phyloP scores from a whole-genome alignment of 495 filamentous ascomycete species.

The Usnea hakonensis region DNA sequence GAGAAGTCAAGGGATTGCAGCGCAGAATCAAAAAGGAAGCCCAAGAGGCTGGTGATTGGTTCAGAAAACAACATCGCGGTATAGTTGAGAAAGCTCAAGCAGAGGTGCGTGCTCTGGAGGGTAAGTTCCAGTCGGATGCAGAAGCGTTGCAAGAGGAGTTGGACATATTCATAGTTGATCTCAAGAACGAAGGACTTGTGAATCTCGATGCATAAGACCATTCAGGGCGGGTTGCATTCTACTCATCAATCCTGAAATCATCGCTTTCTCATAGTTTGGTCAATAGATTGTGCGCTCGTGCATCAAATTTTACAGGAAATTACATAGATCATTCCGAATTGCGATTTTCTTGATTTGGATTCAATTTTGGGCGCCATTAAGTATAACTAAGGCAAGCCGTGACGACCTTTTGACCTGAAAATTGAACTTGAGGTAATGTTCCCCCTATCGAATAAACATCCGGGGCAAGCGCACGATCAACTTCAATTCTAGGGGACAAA shows the following conservation, averaged over 20 bases:
- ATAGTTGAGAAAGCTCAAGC: not conserved
- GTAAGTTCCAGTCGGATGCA: not conserved
- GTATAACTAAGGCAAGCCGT: not conserved
- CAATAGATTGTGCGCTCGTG: not conserved
- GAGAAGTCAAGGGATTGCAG: not conserved
- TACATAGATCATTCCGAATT: not conserved
- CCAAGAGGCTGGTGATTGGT: not conserved
- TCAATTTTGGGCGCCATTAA: not conserved
- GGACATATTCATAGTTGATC: not conserved
- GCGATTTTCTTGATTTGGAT: not conserved
- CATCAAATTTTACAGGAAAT: not conserved
- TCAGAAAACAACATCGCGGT: not conserved
- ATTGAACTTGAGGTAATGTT: not conserved
- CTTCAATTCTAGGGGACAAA: not conserved
- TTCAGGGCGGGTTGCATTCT: not conserved
- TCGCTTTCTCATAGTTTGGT: not conserved
- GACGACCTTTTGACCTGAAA: not conserved
- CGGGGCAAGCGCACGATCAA: not conserved
- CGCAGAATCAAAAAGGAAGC: not conserved
- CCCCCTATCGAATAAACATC: not conserved
- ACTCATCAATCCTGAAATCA: not conserved
- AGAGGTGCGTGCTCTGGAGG: not conserved
- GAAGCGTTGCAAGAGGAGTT: not conserved
- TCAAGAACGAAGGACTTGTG: not conserved
- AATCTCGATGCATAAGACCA: not conserved